Base-by-base conservation (phyloP, 2,329 filamentous ascomycete species). In the Nannizzia gypsea region DNA sequence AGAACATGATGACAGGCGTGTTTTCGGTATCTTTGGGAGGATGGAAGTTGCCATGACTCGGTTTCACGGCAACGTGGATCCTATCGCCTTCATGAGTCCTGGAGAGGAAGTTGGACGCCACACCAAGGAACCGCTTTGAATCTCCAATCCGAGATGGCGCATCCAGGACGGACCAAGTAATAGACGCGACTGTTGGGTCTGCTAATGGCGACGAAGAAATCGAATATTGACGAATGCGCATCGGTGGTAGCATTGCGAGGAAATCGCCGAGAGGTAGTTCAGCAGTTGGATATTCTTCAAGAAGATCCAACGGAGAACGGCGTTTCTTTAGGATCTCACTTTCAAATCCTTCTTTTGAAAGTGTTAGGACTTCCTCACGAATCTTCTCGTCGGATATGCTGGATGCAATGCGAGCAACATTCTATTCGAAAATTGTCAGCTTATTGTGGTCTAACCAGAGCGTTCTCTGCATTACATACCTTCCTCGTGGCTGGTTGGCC, bases 11-110 rank as follows among this genome's bases (percentile, higher is more conserved):
- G 50, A 54, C 1, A 20, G 50, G 50, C n/a, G 50, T 54, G 15
- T 54, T 54, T n/a, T 54, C 50, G 15, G 31, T 54, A 13, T 54
- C 50, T n/a, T 34, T 54, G 50, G 50, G 50, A 54, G 50, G 50
- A 3, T 54, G 24, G 26, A 54, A 54, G 50, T 54, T 54, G 24
- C 50, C 50, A 20, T 54, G 50, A 13, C 50, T 54, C 8, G 50
- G 28, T 26, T 54, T 54, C 26, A 54, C 50, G 22, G 50, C 50
- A 34, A 54, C 50, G 11, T 54, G 50, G 17, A 54, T 54, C 26
- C 50, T 54, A 54, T 54, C 50, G 20, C 50, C 50, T 20, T 54
- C 50, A 11, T 15, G 24, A 17, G 34, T 26, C 3, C 20, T 54
- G 50, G 50, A 54, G 4, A 54, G 50, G 28, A 54, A 54, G 20